phyloP scores from a whole-genome alignment of 208 protist species.

The Wallacemonas sp. region DNA sequence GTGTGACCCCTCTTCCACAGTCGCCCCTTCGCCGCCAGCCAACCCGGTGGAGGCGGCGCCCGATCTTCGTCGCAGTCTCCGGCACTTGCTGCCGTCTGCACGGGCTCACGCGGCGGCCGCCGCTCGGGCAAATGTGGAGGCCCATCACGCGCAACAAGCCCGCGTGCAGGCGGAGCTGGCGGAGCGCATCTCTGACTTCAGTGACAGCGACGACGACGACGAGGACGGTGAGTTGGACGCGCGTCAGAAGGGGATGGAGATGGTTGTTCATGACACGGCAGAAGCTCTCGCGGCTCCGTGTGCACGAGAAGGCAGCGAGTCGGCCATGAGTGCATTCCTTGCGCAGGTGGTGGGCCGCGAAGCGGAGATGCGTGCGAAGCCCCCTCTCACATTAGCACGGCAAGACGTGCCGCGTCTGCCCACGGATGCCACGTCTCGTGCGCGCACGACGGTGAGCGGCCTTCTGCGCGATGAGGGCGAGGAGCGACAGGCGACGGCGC shows the following conservation, averaged over 20 bases:
- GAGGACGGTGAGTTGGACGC: neutral
- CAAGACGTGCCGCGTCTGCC: too few relatives aligned
- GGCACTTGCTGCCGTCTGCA: constrained; percentile 38
- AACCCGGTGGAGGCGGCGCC: neutral
- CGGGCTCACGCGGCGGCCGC: constrained; percentile 1
- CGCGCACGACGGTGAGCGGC: too few relatives aligned
- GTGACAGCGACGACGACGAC: constrained; percentile 24
- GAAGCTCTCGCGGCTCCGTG: too few relatives aligned
- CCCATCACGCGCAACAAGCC: neutral
- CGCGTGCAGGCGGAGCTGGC: constrained; percentile 7
- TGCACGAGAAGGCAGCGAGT: neutral
- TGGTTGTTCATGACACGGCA: too few relatives aligned
- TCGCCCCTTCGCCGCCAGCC: neutral
- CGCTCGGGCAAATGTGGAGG: neutral
- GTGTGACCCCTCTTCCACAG: neutral
- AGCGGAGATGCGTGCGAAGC: too few relatives aligned
- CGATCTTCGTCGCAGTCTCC: constrained; percentile 42
- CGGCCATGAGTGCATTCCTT: neutral
- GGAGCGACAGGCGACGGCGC: too few relatives aligned
- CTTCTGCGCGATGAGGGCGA: too few relatives aligned
- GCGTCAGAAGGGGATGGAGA: neutral
- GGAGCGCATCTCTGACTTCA: constrained; percentile 41
- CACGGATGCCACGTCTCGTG: too few relatives aligned
- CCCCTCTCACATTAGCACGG: neutral
- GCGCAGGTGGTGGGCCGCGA: neutral